Conservation (phyloP, 768 basidiomycete species). For the Rossbeevera mucosa region DNA sequence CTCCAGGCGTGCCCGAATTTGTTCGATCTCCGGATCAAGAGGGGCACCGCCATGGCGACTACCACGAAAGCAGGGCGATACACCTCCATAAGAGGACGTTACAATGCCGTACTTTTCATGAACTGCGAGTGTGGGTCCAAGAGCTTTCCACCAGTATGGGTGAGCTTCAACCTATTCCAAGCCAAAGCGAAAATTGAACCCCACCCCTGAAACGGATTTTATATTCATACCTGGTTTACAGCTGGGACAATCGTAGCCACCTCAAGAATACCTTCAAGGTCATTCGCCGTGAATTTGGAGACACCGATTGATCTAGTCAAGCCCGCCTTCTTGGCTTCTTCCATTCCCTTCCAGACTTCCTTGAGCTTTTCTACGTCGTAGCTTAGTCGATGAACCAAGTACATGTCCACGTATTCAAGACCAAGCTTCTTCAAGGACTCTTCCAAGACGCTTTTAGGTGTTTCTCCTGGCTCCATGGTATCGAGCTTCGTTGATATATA, state of each 20-base stretch:
- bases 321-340: slow-evolving; percentile 45
- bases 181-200: background rate
- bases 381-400: slow-evolving; percentile 51
- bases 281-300: slow-evolving; percentile 46
- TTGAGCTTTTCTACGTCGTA: slow-evolving; percentile 40
- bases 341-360: slow-evolving; percentile 58
- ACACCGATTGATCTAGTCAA: slow-evolving; percentile 45
- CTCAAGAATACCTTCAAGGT: slow-evolving; percentile 42
- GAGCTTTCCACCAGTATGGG: slow-evolving; percentile 45
- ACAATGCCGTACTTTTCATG: slow-evolving; percentile 36
- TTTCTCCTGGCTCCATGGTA: slow-evolving; percentile 34
- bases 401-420: slow-evolving; percentile 57
- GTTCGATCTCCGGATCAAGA: slow-evolving; percentile 35
- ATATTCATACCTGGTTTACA: slow-evolving; percentile 47
- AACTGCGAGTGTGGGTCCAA: slow-evolving; percentile 33
- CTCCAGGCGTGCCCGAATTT: slow-evolving; percentile 31
- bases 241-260: slow-evolving; percentile 43
- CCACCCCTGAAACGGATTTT: background rate
- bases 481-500: slow-evolving; percentile 60
- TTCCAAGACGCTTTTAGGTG: slow-evolving; percentile 45
- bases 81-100: slow-evolving; percentile 37
- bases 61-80: slow-evolving; percentile 33
- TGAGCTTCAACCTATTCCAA: slow-evolving; percentile 46
- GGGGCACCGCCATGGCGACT: slow-evolving; percentile 36
- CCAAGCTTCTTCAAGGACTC: slow-evolving; percentile 51